Evolutionary conservation across 1,139 yeast genomes (phyloP).

Genomic region (Suhomyces maxii): DNA sequence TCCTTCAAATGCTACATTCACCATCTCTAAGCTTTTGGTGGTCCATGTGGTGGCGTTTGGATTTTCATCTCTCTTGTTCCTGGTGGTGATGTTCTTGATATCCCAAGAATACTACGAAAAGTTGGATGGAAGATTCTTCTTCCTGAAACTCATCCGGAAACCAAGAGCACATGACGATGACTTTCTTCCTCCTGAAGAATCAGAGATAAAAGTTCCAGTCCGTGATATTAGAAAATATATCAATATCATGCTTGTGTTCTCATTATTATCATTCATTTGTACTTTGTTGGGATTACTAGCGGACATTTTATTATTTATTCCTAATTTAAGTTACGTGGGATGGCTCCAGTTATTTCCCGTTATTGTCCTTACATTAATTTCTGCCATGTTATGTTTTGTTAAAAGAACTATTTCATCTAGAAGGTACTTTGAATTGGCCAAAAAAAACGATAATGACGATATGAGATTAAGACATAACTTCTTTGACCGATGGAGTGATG

Average conservation of each 20-base stretch:
- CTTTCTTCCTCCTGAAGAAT: not conserved
- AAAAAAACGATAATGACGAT: conserved; percentile 34
- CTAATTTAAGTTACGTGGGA: conserved; percentile 42
- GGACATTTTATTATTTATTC: conserved; percentile 43
- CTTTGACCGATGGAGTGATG: conserved; percentile 22
- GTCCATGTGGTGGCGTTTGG: conserved; percentile 48
- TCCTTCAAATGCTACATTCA: conserved; percentile 43
- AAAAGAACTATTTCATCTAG: conserved; percentile 41
- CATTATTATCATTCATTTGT: conserved; percentile 38
- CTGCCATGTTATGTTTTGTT: conserved; percentile 42
- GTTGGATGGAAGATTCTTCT: conserved; percentile 5
- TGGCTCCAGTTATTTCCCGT: conserved; percentile 48
- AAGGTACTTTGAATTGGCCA: conserved; percentile 35
- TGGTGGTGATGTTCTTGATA: conserved; percentile 18
- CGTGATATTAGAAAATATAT: conserved; percentile 31
- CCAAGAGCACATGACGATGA: conserved; percentile 4
- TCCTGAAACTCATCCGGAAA: conserved; percentile 3
- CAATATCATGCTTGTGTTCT: conserved; percentile 34
- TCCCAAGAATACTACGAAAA: conserved; percentile 12
- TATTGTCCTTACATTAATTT: conserved; percentile 34
- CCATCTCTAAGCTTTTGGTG: conserved; percentile 44
- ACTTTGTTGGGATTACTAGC: conserved; percentile 42
- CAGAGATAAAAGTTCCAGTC: conserved; percentile 6
- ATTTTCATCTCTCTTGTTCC: conserved; percentile 28
- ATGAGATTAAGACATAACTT: conserved; percentile 33